Conservation (phyloP, 345 rosid species). For the Salix purpurea region DNA sequence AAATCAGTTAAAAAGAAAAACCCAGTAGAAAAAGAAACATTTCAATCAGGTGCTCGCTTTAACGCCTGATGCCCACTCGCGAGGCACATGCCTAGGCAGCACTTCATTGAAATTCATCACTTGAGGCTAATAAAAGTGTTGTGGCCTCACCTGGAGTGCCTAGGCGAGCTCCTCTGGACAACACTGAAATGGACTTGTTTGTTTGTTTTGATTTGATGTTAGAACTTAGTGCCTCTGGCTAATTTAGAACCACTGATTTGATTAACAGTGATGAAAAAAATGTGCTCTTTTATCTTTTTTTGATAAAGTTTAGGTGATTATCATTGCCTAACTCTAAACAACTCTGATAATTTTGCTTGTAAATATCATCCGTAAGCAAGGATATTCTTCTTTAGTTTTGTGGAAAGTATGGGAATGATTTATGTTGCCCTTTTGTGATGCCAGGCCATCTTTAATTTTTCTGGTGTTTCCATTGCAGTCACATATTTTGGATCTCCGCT, state of each 20-base stretch:
- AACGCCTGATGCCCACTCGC: too few relatives aligned
- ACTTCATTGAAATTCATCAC: too few relatives aligned
- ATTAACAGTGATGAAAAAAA: neutral
- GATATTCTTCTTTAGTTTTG: neutral
- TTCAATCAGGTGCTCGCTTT: too few relatives aligned
- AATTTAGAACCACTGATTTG: neutral
- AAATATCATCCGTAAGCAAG: neutral
- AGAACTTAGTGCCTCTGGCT: neutral
- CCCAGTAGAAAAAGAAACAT: too few relatives aligned
- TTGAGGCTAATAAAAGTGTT: too few relatives aligned
- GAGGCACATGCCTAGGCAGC: too few relatives aligned
- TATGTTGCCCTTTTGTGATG: neutral
- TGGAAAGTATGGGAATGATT: neutral
- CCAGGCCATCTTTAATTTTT: neutral
- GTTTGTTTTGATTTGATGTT: neutral
- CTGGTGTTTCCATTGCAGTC: slow-evolving; percentile 47
- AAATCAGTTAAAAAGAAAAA: too few relatives aligned
- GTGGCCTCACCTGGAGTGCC: too few relatives aligned
- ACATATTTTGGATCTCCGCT: slow-evolving; percentile 66
- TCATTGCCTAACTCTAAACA: neutral
- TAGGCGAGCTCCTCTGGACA: too few relatives aligned
- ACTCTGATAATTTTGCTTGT: neutral
- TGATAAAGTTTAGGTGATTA: neutral
- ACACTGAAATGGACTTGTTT: too few relatives aligned
- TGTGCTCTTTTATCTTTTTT: neutral